Evolutionary conservation across 2,329 filamentous ascomycete genomes (phyloP).

Genomic region (Colletotrichum trifolii): DNA sequence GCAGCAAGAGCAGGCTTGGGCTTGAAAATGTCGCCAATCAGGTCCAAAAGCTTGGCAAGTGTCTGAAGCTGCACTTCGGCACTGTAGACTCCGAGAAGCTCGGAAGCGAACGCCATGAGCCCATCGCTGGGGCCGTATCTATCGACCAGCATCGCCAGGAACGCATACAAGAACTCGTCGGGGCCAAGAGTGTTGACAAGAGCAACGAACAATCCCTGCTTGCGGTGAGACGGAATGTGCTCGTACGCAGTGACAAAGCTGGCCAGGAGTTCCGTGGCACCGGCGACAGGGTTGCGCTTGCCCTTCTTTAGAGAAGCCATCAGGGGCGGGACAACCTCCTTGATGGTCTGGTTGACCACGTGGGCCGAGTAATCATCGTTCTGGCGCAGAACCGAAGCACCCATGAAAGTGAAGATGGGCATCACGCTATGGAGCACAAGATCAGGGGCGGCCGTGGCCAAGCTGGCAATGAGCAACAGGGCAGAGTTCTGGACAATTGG

Average conservation of each 20-base stretch:
- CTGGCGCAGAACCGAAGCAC: constrained; percentile 88
- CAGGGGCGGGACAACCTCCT: constrained; percentile 91
- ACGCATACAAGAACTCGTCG: constrained; percentile 86
- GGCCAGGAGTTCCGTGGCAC: constrained; percentile 88
- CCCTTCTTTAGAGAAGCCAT: constrained; percentile 86
- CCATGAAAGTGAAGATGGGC: constrained; percentile 99
- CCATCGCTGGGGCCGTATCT: constrained; percentile 83
- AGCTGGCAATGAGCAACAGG: constrained; percentile 84
- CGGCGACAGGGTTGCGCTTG: constrained; percentile 80
- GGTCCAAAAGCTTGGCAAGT: constrained; percentile 79
- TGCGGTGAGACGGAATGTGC: constrained; percentile 89
- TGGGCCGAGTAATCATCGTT: constrained; percentile 97
- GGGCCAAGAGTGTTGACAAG: constrained; percentile 87
- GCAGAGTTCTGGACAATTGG: constrained; percentile 95
- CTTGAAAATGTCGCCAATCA: constrained; percentile 80
- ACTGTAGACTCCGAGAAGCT: constrained; percentile 78
- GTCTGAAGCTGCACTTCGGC: constrained; percentile 82
- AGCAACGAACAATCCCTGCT: constrained; percentile 84
- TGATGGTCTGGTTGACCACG: constrained; percentile 94
- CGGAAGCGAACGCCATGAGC: constrained; percentile 78
- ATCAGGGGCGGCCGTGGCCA: constrained; percentile 90
- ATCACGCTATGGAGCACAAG: constrained; percentile 96
- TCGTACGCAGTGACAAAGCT: constrained; percentile 98
- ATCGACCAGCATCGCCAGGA: constrained; percentile 91
- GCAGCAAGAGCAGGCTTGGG: constrained; percentile 80